Conservation (phyloP, 768 basidiomycete species). For the Tricholoma matsutake region DNA sequence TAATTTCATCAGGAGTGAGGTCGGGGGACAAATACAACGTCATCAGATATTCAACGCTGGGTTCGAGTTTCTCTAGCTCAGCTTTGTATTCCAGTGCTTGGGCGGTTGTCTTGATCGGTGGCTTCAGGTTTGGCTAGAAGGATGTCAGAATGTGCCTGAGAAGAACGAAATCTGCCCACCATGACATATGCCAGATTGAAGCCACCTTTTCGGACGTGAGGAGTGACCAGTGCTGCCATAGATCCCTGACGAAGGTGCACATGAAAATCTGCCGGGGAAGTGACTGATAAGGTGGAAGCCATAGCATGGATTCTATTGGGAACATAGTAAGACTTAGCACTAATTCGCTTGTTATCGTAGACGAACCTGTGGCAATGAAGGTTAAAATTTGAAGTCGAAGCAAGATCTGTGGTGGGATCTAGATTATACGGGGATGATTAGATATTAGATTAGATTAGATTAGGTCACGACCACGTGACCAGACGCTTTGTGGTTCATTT, state of each 20-base stretch:
- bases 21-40: slow-evolving; percentile 92
- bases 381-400: not conserved
- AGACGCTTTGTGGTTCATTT: slow-evolving; percentile 25
- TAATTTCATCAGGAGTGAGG: slow-evolving; percentile 87
- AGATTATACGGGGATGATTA: too few relatives aligned
- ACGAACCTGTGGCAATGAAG: not conserved
- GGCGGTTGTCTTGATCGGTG: slow-evolving; percentile 81
- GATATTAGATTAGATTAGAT: not conserved
- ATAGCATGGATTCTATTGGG: slow-evolving; percentile 16
- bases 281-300: slow-evolving; percentile 39
- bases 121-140: slow-evolving; percentile 83
- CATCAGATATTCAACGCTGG: slow-evolving; percentile 86
- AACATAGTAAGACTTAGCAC: not conserved
- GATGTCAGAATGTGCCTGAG: slow-evolving; percentile 7
- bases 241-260: slow-evolving; percentile 92
- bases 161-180: slow-evolving; percentile 42
- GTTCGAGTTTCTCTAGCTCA: slow-evolving; percentile 70
- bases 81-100: slow-evolving; percentile 80
- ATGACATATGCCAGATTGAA: slow-evolving; percentile 94
- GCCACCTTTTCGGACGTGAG: slow-evolving; percentile 88
- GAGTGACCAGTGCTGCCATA: slow-evolving; percentile 78
- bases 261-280: slow-evolving; percentile 88
- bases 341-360: too few relatives aligned
- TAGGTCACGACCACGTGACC: slow-evolving; percentile 29
- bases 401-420: too few relatives aligned